These are phyloP conservation scores for Paulownia fortunei DNA, from an alignment of 257 asterid genomes.

Conservation along the genomic window DNA sequence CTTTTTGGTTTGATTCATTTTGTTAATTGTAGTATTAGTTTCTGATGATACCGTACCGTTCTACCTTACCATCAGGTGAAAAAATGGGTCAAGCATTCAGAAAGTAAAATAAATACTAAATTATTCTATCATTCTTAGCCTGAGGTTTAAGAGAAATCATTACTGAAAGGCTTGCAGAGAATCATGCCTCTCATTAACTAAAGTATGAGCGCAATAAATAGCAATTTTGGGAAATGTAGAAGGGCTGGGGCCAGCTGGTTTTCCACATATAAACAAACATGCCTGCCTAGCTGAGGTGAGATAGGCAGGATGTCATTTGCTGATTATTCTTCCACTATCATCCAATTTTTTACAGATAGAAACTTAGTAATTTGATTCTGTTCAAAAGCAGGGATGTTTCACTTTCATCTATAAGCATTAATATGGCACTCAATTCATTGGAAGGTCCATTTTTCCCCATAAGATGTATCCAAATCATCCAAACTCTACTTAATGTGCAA, in stretches of 20 bases:
- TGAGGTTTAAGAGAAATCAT: conserved; percentile 19
- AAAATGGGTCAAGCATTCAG: not conserved
- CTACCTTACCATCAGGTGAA: too few species aligned
- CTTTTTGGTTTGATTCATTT: not conserved
- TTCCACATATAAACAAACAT: conserved; percentile 19
- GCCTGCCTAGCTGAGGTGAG: conserved; percentile 24
- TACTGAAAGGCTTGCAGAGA: conserved; percentile 25
- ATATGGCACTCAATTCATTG: not conserved
- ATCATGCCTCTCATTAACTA: conserved; percentile 23
- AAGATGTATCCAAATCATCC: not conserved
- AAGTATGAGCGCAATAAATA: conserved; percentile 24
- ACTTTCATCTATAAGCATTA: not conserved
- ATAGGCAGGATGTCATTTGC: conserved; percentile 2
- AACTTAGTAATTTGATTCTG: conserved; percentile 22
- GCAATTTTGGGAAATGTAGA: conserved; percentile 27
- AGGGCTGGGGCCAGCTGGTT: conserved; percentile 11
- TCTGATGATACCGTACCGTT: too few species aligned
- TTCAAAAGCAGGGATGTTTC: conserved; percentile 6
- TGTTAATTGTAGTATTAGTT: too few species aligned
- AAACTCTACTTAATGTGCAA: not conserved
- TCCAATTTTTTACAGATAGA: conserved; percentile 28
- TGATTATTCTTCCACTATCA: conserved; percentile 23
- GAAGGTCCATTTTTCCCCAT: conserved; percentile 9
- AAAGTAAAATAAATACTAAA: not conserved
- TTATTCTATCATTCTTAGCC: not conserved